Conservation (phyloP, 345 rosid species). For the Chamaenerion angustifolium region DNA sequence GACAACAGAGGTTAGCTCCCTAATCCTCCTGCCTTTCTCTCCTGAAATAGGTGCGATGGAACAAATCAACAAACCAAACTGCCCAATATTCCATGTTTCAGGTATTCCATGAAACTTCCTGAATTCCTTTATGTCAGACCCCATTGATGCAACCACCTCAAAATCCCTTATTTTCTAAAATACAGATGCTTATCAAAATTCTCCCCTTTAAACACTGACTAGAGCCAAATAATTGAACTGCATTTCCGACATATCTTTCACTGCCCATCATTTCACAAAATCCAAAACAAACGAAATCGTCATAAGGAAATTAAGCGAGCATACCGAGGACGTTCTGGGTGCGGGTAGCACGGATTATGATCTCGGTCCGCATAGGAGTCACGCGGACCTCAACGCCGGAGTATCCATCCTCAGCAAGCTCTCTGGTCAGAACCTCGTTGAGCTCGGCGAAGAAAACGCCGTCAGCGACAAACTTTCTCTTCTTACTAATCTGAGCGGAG, state of each 20-base stretch:
- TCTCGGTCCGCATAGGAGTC: conserved; percentile 83
- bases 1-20: conserved; percentile 68
- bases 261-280: no score
- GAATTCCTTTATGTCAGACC: no score
- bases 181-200: background rate
- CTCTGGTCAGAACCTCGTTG: conserved; percentile 60
- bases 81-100: background rate
- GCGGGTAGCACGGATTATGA: conserved; percentile 80
- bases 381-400: conserved; percentile 84
- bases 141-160: no score
- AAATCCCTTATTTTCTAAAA: background rate
- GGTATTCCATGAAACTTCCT: no score
- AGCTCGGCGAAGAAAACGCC: conserved; percentile 74
- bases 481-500: conserved; percentile 55
- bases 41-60: conserved; percentile 14
- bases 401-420: conserved; percentile 90
- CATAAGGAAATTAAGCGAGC: no score
- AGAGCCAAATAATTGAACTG: background rate
- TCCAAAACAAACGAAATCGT: no score
- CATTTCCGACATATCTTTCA: no score
- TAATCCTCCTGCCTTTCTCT: conserved; percentile 75
- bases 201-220: background rate
- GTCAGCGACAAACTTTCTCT: conserved; percentile 76
- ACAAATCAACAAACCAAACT: background rate
- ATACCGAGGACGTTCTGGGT: conserved; percentile 78